phyloP scores from a whole-genome alignment of 148 eudicot genomes.

The Polygonum maritimum region DNA sequence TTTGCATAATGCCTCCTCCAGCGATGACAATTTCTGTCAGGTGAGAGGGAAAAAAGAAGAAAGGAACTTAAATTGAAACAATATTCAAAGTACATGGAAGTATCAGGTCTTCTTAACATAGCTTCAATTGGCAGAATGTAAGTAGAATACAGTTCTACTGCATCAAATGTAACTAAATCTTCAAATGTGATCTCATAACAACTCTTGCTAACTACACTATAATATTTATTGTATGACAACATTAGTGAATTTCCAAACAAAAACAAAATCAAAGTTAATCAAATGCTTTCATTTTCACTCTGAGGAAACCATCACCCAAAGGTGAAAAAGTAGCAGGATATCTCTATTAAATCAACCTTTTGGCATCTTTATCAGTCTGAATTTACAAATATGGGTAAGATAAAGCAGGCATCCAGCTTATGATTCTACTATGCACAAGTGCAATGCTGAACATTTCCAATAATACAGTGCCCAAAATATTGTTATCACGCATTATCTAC shows the following conservation, averaged over 20 bases:
- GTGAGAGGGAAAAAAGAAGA: not conserved
- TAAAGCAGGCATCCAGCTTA: not conserved
- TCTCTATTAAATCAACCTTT: not conserved
- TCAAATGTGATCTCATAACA: not conserved
- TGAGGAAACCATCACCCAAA: not conserved
- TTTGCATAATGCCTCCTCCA: slow-evolving; percentile 58
- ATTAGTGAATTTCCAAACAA: not conserved
- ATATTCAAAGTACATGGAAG: not conserved
- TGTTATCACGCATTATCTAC: not conserved
- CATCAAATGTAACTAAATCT: not conserved
- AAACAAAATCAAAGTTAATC: not conserved
- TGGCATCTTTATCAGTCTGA: slow-evolving; percentile 1
- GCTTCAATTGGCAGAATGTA: not conserved
- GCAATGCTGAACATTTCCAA: not conserved
- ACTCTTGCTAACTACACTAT: not conserved
- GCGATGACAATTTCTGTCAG: slow-evolving; percentile 47
- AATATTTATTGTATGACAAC: not conserved
- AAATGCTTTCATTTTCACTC: not conserved
- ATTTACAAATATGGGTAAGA: not conserved
- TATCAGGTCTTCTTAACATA: not conserved
- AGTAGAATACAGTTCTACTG: not conserved
- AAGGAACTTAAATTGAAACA: not conserved
- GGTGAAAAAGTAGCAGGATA: not conserved
- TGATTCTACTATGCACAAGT: not conserved
- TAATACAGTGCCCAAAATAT: not conserved